These are phyloP conservation scores for Pseudozyma tsukubaensis DNA, from an alignment of 1,284 basidiomycete species.

Conservation along the genomic window DNA sequence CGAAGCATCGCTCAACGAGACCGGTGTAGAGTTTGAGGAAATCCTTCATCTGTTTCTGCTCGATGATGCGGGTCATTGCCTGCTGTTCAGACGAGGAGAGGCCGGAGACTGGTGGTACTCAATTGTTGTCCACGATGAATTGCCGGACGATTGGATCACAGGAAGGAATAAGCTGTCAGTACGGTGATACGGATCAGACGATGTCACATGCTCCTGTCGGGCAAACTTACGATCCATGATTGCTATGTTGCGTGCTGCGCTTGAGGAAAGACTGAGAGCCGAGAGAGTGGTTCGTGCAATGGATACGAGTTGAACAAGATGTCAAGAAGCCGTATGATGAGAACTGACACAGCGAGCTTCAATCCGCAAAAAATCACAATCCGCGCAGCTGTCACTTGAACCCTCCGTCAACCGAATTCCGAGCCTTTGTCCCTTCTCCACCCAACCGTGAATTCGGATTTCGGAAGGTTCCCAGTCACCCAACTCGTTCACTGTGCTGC, in stretches of 20 bases:
- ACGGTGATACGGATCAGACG: neutral
- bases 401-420: constrained; percentile 15
- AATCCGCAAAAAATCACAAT: constrained; percentile 1
- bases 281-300: too few relatives aligned
- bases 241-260: constrained; percentile 14
- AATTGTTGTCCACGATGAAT: too few relatives aligned
- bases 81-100: constrained; percentile 64
- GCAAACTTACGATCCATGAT: constrained; percentile 52
- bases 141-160: too few relatives aligned
- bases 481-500: neutral
- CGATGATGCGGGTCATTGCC: constrained; percentile 66
- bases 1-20: constrained; percentile 95
- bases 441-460: neutral
- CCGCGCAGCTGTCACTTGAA: neutral
- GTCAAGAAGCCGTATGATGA: neutral
- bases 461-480: too few relatives aligned
- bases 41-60: constrained; percentile 88
- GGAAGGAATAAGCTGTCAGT: neutral
- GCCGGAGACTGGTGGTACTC: constrained; percentile 52
- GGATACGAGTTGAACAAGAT: too few relatives aligned
- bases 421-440: neutral
- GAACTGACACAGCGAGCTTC: neutral
- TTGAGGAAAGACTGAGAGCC: too few relatives aligned
- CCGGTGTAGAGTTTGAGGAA: constrained; percentile 96
- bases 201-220: neutral